Percentiles rank a stretch among this genome's conserved stretches.
These are phyloP conservation scores for Stephania japonica DNA, from an alignment of 164 flowering plant species.

Conservation along the genomic window DNA sequence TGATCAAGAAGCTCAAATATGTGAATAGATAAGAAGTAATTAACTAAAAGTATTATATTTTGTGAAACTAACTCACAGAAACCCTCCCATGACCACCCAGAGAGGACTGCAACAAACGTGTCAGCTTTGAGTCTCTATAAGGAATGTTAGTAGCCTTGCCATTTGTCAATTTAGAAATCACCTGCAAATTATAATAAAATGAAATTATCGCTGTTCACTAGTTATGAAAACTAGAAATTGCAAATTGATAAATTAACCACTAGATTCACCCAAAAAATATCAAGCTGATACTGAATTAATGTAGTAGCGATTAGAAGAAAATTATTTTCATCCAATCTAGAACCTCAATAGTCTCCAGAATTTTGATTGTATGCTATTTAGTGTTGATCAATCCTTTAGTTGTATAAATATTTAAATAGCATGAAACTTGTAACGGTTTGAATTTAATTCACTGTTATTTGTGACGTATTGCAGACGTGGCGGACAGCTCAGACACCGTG, in stretches of 20 bases:
- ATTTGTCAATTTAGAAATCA: slow-evolving; percentile 70
- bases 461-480: too few relatives aligned
- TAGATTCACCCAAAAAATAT: too few relatives aligned
- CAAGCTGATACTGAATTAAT: too few relatives aligned
- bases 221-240: background rate
- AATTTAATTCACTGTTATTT: too few relatives aligned
- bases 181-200: slow-evolving; percentile 32
- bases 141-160: slow-evolving; percentile 73
- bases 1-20: background rate
- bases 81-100: slow-evolving; percentile 80
- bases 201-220: background rate
- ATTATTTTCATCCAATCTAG: too few relatives aligned
- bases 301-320: too few relatives aligned
- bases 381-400: too few relatives aligned
- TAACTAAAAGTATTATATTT: background rate
- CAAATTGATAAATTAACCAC: background rate
- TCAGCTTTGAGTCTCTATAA: slow-evolving; percentile 83
- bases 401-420: too few relatives aligned
- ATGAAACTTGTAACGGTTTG: too few relatives aligned
- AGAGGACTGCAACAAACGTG: slow-evolving; percentile 75
- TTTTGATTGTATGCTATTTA: too few relatives aligned
- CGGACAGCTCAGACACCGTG: too few relatives aligned
- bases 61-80: slow-evolving; percentile 45
- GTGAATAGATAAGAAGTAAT: background rate
- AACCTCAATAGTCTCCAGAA: too few relatives aligned